phyloP scores from a whole-genome alignment of 2,329 filamentous ascomycete species.

The Nectriaceae sp. region DNA sequence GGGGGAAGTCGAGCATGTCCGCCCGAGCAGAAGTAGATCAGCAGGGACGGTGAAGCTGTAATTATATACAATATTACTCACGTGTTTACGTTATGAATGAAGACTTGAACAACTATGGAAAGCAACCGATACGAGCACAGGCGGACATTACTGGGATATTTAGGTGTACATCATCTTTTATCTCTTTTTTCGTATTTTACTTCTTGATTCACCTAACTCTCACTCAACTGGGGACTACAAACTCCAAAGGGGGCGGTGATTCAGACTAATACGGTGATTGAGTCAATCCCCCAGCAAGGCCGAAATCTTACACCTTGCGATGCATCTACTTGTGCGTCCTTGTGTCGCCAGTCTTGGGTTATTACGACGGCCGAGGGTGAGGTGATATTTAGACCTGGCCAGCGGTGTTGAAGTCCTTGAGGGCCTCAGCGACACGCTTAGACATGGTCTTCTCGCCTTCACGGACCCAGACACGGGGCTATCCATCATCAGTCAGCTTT shows the following conservation, averaged over 20 bases:
- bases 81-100: neutral
- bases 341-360: constrained; percentile 15
- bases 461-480: constrained; percentile 92
- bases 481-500: constrained; percentile 21
- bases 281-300: neutral
- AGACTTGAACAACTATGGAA: neutral
- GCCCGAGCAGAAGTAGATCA: neutral
- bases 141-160: neutral
- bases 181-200: constrained; percentile 24
- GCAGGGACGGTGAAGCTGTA: neutral
- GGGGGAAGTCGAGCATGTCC: neutral
- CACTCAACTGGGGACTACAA: constrained; percentile 18
- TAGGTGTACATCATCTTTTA: constrained; percentile 18
- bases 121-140: too few relatives aligned
- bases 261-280: neutral
- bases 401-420: constrained; percentile 81
- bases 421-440: constrained; percentile 74
- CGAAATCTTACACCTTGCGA: constrained; percentile 1
- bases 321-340: neutral
- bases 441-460: constrained; percentile 98
- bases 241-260: constrained; percentile 5
- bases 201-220: constrained; percentile 22
- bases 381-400: constrained; percentile 33
- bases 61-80: neutral
- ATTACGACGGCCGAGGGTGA: constrained; percentile 16